These are phyloP conservation scores for Lactarius indigo DNA, from an alignment of 768 basidiomycete species.

Conservation along the genomic window DNA sequence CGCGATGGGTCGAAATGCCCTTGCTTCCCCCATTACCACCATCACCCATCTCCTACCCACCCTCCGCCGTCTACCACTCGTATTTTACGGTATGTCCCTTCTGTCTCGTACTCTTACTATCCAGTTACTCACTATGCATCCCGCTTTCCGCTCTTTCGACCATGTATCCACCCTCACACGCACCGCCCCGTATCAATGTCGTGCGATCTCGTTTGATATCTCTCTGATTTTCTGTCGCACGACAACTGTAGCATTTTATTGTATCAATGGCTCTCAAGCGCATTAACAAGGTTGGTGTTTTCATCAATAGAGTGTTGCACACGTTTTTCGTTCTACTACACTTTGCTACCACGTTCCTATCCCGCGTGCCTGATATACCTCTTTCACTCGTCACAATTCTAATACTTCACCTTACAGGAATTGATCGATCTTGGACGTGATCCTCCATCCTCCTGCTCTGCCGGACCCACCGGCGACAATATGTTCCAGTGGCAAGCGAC, in stretches of 20 bases:
- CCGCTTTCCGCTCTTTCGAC: background rate
- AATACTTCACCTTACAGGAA: conserved; percentile 59
- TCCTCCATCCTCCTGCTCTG: conserved; percentile 99
- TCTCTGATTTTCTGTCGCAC: conserved; percentile 31
- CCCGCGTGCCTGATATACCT: background rate
- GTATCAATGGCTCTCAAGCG: conserved; percentile 90
- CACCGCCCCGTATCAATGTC: conserved; percentile 18
- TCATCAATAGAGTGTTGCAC: background rate
- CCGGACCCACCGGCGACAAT: conserved; percentile 96
- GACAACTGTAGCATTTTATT: conserved; percentile 10
- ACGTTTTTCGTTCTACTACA: background rate
- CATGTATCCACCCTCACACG: conserved; percentile 1
- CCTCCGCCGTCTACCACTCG: conserved; percentile 31
- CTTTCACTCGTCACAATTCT: conserved; percentile 13
- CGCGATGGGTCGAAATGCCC: conserved; percentile 22
- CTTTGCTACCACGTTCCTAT: background rate
- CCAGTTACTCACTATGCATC: background rate
- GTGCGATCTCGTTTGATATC: conserved; percentile 40
- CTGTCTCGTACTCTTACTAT: conserved; percentile 3
- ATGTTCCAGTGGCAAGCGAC: conserved; percentile 99
- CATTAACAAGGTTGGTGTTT: conserved; percentile 87
- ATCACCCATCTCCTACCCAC: conserved; percentile 28
- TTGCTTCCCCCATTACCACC: conserved; percentile 29
- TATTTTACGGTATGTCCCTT: conserved; percentile 29
- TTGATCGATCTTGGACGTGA: conserved; percentile 98